Evolutionary conservation across 2,329 filamentous ascomycete genomes (phyloP).

Genomic region (Fusarium anguioides): DNA sequence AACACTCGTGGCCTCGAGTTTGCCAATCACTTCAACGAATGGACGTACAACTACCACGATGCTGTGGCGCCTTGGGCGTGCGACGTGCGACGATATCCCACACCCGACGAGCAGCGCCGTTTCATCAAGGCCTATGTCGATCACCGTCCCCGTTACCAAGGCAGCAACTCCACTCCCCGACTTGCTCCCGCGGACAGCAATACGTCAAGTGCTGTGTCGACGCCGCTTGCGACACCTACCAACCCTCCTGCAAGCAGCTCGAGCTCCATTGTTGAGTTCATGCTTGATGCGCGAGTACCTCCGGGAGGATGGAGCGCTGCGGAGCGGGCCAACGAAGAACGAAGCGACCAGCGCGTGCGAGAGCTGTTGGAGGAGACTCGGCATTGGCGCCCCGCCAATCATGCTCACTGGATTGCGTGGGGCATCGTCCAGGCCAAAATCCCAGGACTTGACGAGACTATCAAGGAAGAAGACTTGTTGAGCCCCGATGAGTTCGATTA

Average conservation of each 20-base stretch:
- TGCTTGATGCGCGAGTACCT: slow-evolving; percentile 79
- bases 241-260: slow-evolving; percentile 58
- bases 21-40: slow-evolving; percentile 98
- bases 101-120: slow-evolving; percentile 79
- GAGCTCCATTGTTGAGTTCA: slow-evolving; percentile 75
- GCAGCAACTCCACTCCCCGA: slow-evolving; percentile 61
- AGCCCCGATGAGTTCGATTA: slow-evolving; percentile 85
- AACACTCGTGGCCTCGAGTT: slow-evolving; percentile 91
- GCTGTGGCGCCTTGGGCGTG: slow-evolving; percentile 72
- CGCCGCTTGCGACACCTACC: slow-evolving; percentile 49
- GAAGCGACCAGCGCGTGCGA: slow-evolving; percentile 73
- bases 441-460: slow-evolving; percentile 71
- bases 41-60: slow-evolving; percentile 98
- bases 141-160: slow-evolving; percentile 75
- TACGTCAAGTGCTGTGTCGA: slow-evolving; percentile 42
- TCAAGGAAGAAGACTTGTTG: slow-evolving; percentile 48
- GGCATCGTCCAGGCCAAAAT: slow-evolving; percentile 95
- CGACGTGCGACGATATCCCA: slow-evolving; percentile 78
- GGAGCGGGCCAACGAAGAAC: slow-evolving; percentile 71
- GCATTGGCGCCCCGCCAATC: slow-evolving; percentile 89
- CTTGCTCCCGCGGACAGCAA: slow-evolving; percentile 58
- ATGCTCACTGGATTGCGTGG: slow-evolving; percentile 94
- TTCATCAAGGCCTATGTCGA: slow-evolving; percentile 90
- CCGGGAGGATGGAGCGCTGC: slow-evolving; percentile 61
- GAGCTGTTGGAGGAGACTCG: slow-evolving; percentile 81